Base-by-base conservation (phyloP, 2,329 filamentous ascomycete genomes). In the Colletotrichum cuscutae region DNA sequence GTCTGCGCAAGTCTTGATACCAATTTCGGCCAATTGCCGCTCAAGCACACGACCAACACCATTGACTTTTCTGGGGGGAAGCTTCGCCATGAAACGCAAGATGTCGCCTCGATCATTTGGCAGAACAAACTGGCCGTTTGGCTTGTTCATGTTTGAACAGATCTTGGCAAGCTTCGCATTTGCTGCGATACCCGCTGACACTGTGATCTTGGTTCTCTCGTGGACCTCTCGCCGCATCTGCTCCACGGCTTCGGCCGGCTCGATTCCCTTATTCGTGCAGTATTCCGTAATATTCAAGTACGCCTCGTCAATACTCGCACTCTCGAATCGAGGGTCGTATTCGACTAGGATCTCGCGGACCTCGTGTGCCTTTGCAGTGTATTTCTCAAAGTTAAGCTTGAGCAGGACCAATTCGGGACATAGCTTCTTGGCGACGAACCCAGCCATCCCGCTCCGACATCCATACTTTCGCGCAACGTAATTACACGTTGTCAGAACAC, bases 161-260 rank as follows among this genome's bases (percentile, higher is more conserved):
- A 99, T 98, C 82, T 99, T 99, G 35, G 97, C 96, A 15, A 99
- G 87, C 79, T 95, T 96, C 0, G 95, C 92, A 81, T 99, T 99
- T 1, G 95, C 93, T 1, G 95, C 96, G 73, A 99, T 98, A 0
- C 97, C 97, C 0, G 96, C 97, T 19, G 95, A 98, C 4, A 99
- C 92, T 0, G 95, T 98, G 69, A 99, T 92, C 52, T 92, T 91
- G 0, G 95, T 93, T 77, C 89, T 91, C 73, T 94, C 89, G 49
- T 93, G 87, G 1, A 99, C 90, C 78, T 97, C 91, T 12, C 87
- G 86, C 11, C 97, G 91, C 85, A 98, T 90, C 77, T 95, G 91
- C 57, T 90, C 87, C 13, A 98, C 93, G 0, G 88, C 94, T 35
- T 94, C 92, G 58, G 93, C 91, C 0, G 96, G 92, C 0, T 83